Percentiles rank a stretch among this genome's conserved stretches.
Conservation (phyloP, 2,329 filamentous ascomycete species). For the Calonectria pteridis region DNA sequence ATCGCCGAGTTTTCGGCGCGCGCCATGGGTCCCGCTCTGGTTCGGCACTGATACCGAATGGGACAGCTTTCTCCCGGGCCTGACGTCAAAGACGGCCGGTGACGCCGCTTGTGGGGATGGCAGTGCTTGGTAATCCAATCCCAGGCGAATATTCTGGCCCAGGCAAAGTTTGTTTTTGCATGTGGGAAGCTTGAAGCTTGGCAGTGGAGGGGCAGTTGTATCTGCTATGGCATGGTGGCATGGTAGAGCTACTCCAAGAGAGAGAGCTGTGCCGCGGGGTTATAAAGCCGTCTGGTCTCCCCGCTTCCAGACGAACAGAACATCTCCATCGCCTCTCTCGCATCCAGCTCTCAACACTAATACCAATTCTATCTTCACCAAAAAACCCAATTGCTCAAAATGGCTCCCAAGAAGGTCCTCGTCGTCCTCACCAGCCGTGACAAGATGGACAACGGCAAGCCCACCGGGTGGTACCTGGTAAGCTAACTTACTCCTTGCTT, state of each 20-base stretch:
- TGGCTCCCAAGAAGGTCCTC: constrained; percentile 75
- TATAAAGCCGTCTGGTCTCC: background rate
- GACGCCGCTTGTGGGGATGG: background rate
- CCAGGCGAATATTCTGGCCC: background rate
- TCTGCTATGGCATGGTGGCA: too few species aligned
- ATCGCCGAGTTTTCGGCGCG: background rate
- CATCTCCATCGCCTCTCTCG: background rate
- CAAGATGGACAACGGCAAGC: constrained; percentile 62
- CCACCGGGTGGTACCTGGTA: constrained; percentile 80
- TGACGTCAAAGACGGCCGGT: background rate
- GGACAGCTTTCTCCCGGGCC: background rate
- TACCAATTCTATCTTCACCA: background rate
- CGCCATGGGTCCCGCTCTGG: background rate
- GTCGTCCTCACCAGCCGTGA: constrained; percentile 76
- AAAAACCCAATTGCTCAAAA: constrained; percentile 40
- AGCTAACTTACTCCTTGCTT: constrained; percentile 27
- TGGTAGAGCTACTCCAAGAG: background rate
- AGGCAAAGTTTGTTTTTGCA: background rate
- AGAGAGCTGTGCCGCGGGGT: background rate
- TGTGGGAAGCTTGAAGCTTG: background rate
- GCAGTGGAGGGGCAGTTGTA: background rate
- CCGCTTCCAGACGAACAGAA: background rate
- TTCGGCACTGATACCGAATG: background rate
- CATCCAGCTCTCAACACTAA: background rate
- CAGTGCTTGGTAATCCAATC: constrained; percentile 3